These are phyloP conservation scores for Trichosporon faecale DNA, from an alignment of 1,284 basidiomycete species.

Conservation along the genomic window DNA sequence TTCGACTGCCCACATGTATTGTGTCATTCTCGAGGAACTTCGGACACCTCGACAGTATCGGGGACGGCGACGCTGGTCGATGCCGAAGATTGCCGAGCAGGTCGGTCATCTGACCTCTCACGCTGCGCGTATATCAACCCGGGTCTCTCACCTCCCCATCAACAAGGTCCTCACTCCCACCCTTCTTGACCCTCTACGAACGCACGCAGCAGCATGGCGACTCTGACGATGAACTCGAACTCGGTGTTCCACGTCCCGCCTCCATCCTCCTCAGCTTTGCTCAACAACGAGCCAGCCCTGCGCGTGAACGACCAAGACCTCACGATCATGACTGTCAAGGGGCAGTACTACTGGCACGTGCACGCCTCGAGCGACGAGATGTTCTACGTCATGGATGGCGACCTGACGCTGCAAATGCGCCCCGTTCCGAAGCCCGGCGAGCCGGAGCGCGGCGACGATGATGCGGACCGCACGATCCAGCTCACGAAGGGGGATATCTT, in stretches of 20 bases:
- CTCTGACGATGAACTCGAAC: not conserved
- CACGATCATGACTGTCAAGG: slow-evolving; percentile 15
- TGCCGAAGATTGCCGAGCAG: slow-evolving; percentile 1
- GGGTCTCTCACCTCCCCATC: not conserved
- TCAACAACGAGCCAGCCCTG: slow-evolving; percentile 7
- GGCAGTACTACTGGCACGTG: slow-evolving; percentile 17
- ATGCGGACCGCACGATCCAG: not conserved
- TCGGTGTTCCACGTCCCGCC: slow-evolving; percentile 4
- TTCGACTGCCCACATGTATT: no score
- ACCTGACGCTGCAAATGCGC: slow-evolving; percentile 11
- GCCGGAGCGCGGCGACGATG: not conserved
- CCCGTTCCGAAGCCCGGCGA: not conserved
- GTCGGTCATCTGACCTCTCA: not conserved
- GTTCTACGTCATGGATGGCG: slow-evolving; percentile 19
- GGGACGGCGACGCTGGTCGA: not conserved
- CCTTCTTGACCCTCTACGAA: not conserved
- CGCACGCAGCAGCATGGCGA: not conserved
- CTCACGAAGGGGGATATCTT: slow-evolving; percentile 14
- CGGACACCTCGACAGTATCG: no score
- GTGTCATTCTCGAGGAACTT: no score
- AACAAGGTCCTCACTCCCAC: not conserved
- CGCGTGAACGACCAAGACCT: slow-evolving; percentile 15
- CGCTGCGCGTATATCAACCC: not conserved
- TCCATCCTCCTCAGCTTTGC: not conserved
- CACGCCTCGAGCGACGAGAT: slow-evolving; percentile 14